These are phyloP conservation scores for Pichiaceae sp. DNA, from an alignment of 1,139 yeast species.

Conservation along the genomic window DNA sequence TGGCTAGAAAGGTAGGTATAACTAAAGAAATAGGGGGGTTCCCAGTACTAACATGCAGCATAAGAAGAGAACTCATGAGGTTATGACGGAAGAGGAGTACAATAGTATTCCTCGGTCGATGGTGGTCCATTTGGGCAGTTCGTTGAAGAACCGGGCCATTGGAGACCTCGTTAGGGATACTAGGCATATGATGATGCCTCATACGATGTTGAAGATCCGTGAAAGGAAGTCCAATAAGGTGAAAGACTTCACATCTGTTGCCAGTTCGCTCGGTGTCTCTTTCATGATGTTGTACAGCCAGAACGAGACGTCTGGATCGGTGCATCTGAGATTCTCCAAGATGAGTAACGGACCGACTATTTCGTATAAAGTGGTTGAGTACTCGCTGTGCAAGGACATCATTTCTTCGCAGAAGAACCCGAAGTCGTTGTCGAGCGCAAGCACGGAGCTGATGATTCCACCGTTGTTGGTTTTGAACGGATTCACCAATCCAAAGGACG, in stretches of 20 bases:
- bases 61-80: conserved; percentile 83
- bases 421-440: conserved; percentile 55
- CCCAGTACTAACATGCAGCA: conserved; percentile 14
- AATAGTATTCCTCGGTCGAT: conserved; percentile 80
- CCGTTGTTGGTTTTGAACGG: conserved; percentile 91
- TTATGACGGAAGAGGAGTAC: conserved; percentile 55
- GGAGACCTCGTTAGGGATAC: conserved; percentile 81
- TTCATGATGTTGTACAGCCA: conserved; percentile 85
- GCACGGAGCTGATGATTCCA: conserved; percentile 61
- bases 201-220: conserved; percentile 80
- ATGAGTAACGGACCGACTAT: conserved; percentile 94
- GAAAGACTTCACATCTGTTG: conserved; percentile 90
- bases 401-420: conserved; percentile 59
- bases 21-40: neutral
- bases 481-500: conserved; percentile 50
- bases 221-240: conserved; percentile 83
- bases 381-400: conserved; percentile 83
- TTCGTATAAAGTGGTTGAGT: conserved; percentile 68
- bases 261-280: conserved; percentile 92
- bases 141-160: conserved; percentile 72
- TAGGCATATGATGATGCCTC: conserved; percentile 91
- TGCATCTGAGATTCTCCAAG: conserved; percentile 75
- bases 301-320: conserved; percentile 66
- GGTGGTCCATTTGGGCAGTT: conserved; percentile 82
- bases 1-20: conserved; percentile 1